Percentiles rank a stretch among this genome's conserved stretches.
Conservation (phyloP, 163 green algal species). For the Scenedesmus sp. region DNA sequence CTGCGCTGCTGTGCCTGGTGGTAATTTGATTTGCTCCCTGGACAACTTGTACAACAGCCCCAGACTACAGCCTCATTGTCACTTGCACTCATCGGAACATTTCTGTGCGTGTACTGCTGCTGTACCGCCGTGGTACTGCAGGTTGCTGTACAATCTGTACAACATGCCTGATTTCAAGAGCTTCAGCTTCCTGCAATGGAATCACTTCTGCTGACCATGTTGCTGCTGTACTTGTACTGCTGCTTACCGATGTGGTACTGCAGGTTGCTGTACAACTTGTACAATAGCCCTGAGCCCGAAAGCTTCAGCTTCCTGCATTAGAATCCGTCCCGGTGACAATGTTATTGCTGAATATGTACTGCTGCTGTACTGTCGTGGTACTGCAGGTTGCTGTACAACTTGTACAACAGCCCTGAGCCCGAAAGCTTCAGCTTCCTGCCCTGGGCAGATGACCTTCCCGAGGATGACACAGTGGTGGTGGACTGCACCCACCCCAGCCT, state of each 20-base stretch:
- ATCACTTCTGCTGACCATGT: no score
- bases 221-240: not conserved
- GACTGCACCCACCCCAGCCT: conserved; percentile 65
- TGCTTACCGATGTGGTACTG: not conserved
- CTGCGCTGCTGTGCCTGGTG: no score
- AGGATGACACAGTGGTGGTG: conserved; percentile 53
- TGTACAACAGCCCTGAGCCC: conserved; percentile 38
- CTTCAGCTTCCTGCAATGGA: not conserved
- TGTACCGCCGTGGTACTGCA: not conserved
- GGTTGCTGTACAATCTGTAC: conserved; percentile 11
- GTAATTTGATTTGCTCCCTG: no score
- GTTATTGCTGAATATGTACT: not conserved
- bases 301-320: not conserved
- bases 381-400: conserved; percentile 26
- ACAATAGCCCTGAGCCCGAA: conserved; percentile 5
- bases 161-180: not conserved
- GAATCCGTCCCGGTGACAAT: no score
- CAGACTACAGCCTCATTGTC: no score
- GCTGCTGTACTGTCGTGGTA: not conserved
- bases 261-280: not conserved
- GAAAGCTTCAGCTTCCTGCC: conserved; percentile 25
- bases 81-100: not conserved
- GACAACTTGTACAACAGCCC: no score
- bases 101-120: not conserved
- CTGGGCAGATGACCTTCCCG: not conserved